phyloP scores from a whole-genome alignment of 768 basidiomycete species.

The Auricularia sp. region DNA sequence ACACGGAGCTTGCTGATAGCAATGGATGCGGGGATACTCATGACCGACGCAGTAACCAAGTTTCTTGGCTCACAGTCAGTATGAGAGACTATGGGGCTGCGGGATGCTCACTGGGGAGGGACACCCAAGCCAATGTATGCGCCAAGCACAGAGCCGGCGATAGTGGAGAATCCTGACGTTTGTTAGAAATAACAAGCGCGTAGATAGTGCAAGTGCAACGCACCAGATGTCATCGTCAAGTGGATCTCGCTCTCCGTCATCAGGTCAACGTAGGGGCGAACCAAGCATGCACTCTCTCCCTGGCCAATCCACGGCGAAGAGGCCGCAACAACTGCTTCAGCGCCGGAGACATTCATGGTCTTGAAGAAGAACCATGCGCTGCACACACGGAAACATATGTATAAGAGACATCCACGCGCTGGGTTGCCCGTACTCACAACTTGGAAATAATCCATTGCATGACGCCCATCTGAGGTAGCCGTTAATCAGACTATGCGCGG shows the following conservation, averaged over 20 bases:
- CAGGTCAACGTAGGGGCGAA: conserved; percentile 67
- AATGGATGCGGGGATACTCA: conserved; percentile 93
- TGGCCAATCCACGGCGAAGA: conserved; percentile 91
- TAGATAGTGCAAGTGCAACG: conserved; percentile 8
- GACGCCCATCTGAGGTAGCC: conserved; percentile 44
- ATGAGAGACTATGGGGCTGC: not conserved
- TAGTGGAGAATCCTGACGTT: conserved; percentile 68
- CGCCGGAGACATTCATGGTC: conserved; percentile 84
- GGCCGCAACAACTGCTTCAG: conserved; percentile 86
- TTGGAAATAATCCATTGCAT: conserved; percentile 90
- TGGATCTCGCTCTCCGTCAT: conserved; percentile 86
- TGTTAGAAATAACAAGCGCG: not conserved
- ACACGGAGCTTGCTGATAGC: conserved; percentile 81
- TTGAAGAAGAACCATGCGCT: conserved; percentile 94
- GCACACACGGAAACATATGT: conserved; percentile 3
- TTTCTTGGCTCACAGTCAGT: conserved; percentile 25
- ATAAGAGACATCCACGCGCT: not conserved
- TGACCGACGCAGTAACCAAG: conserved; percentile 79
- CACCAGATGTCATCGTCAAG: conserved; percentile 77
- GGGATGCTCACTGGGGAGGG: conserved; percentile 35
- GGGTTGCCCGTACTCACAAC: conserved; percentile 43
- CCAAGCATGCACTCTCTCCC: conserved; percentile 81
- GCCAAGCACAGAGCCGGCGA: conserved; percentile 79
- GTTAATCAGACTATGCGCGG: not conserved
- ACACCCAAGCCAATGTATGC: conserved; percentile 56